A percentile compares a stretch with the other conserved stretches of the same genome.
Conservation (phyloP, 2,329 filamentous ascomycete genomes). For the Emergomyces africanus region DNA sequence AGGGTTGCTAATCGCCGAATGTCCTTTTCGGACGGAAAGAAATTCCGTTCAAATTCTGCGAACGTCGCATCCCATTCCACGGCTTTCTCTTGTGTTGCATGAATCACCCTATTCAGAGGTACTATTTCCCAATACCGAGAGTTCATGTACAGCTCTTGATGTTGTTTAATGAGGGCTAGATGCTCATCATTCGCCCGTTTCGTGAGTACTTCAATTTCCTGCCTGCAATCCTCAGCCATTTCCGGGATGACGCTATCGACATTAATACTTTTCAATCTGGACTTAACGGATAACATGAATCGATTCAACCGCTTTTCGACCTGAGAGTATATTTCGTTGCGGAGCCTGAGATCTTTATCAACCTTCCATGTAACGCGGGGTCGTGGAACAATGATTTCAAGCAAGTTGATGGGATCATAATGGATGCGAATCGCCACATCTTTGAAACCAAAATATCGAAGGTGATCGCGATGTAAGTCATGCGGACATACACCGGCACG, state of each 20-base stretch:
- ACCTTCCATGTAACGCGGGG: constrained; percentile 95
- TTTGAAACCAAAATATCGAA: constrained; percentile 82
- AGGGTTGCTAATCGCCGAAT: constrained; percentile 83
- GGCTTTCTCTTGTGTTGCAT: constrained; percentile 84
- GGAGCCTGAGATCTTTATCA: constrained; percentile 79
- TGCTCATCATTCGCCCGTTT: constrained; percentile 80
- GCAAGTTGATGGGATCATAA: constrained; percentile 81
- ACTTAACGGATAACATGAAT: constrained; percentile 79
- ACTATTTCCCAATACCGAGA: constrained; percentile 97
- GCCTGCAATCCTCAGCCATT: constrained; percentile 67
- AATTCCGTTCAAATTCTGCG: constrained; percentile 80
- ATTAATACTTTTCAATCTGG: constrained; percentile 74
- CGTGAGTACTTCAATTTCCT: constrained; percentile 64
- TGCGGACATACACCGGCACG: constrained; percentile 70
- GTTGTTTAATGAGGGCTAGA: constrained; percentile 54
- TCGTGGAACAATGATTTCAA: constrained; percentile 88
- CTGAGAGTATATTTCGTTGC: constrained; percentile 78
- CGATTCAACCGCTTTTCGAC: constrained; percentile 70
- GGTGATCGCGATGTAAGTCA: constrained; percentile 82
- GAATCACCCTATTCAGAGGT: constrained; percentile 76
- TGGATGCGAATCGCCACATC: constrained; percentile 80
- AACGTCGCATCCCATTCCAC: constrained; percentile 90
- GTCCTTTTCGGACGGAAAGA: constrained; percentile 89
- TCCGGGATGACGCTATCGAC: constrained; percentile 83
- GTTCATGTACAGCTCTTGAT: constrained; percentile 83